These are phyloP conservation scores for Colletotrichum simmondsii DNA, from an alignment of 2,329 filamentous ascomycete species.

Conservation along the genomic window DNA sequence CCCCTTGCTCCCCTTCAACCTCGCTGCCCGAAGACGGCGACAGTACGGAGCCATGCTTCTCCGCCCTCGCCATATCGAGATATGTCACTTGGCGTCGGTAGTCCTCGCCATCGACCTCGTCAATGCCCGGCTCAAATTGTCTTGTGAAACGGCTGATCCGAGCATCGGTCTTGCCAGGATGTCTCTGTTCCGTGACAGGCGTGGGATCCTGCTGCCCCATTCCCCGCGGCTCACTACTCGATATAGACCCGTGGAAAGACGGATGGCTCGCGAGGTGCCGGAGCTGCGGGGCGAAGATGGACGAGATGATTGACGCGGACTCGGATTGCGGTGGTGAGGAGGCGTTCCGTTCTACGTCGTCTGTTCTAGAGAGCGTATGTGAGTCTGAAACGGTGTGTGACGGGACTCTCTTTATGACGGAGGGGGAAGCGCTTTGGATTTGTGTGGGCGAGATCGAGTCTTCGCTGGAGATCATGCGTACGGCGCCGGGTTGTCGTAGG, in stretches of 20 bases:
- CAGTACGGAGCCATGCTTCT: neutral
- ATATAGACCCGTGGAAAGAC: neutral
- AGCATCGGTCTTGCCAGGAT: constrained; percentile 21
- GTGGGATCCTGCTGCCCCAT: neutral
- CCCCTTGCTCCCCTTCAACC: neutral
- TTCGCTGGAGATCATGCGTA: neutral
- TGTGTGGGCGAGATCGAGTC: neutral
- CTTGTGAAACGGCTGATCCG: constrained; percentile 33
- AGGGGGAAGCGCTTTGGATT: neutral
- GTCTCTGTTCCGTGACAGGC: constrained; percentile 26
- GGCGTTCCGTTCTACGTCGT: neutral
- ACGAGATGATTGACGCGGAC: constrained; percentile 26
- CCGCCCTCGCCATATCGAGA: neutral
- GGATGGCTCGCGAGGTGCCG: constrained; percentile 28
- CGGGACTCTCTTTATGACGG: neutral
- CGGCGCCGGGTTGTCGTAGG: neutral
- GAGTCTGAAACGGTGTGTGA: constrained; percentile 8
- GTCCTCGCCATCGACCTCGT: constrained; percentile 14
- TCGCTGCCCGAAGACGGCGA: neutral
- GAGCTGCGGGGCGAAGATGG: constrained; percentile 25
- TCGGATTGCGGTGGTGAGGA: constrained; percentile 9
- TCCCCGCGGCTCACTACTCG: neutral
- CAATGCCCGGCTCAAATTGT: constrained; percentile 23
- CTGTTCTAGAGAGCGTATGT: neutral
- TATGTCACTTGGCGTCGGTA: constrained; percentile 6